Percentiles rank a stretch among this genome's conserved stretches.
phyloP scores from a whole-genome alignment of 495 filamentous ascomycete species.

The Neurospora intermedia region DNA sequence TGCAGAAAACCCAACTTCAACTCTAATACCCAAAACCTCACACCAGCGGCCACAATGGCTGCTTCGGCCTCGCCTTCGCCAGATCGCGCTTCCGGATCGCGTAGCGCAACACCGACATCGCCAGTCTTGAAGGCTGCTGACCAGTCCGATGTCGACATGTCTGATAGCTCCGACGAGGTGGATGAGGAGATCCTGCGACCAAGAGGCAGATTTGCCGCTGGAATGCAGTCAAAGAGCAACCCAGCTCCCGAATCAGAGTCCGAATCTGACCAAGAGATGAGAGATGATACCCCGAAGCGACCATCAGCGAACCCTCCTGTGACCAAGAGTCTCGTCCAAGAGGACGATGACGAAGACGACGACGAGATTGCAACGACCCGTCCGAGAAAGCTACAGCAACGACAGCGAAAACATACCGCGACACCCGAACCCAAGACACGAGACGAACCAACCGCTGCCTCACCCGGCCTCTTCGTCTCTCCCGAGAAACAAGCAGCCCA shows the following conservation, averaged over 20 bases:
- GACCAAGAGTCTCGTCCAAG: slow-evolving; percentile 10
- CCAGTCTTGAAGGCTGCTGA: not conserved
- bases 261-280: slow-evolving; percentile 7
- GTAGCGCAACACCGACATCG: slow-evolving; percentile 12
- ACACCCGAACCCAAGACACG: slow-evolving; percentile 20
- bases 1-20: not conserved
- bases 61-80: slow-evolving; percentile 31
- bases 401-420: slow-evolving; percentile 20
- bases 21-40: slow-evolving; percentile 2
- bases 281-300: slow-evolving; percentile 16
- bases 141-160: not conserved
- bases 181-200: slow-evolving; percentile 43
- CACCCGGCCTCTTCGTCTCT: slow-evolving; percentile 31
- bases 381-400: slow-evolving; percentile 23
- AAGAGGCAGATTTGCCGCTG: slow-evolving; percentile 58
- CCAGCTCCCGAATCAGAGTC: slow-evolving; percentile 8
- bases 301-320: slow-evolving; percentile 3
- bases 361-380: slow-evolving; percentile 17
- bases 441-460: slow-evolving; percentile 7
- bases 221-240: slow-evolving; percentile 42
- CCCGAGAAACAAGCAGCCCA: slow-evolving; percentile 11
- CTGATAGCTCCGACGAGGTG: slow-evolving; percentile 17
- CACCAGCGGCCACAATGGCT: slow-evolving; percentile 27
- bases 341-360: slow-evolving; percentile 16
- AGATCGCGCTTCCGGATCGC: slow-evolving; percentile 2